A percentile compares a stretch with the other conserved stretches of the same genome.
These are phyloP conservation scores for Kalanchoe fedtschenkoi DNA, from an alignment of 164 flowering plant genomes.

Conservation along the genomic window DNA sequence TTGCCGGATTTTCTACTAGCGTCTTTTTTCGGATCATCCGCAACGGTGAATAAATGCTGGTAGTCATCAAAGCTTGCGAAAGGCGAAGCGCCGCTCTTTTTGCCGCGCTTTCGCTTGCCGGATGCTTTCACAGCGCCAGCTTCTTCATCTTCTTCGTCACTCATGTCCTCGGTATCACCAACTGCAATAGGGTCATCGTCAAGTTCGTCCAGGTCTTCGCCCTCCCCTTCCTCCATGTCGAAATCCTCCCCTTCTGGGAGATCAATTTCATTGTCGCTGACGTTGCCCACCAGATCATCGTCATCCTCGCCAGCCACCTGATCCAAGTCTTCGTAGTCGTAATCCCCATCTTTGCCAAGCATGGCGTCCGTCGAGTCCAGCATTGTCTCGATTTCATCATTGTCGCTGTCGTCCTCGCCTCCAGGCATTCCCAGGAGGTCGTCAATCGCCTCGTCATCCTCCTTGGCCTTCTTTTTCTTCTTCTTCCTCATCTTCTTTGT, in stretches of 20 bases:
- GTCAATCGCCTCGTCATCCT: constrained; percentile 58
- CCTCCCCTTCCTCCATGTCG: not conserved
- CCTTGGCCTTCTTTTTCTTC: constrained; percentile 34
- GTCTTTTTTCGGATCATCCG: constrained; percentile 13
- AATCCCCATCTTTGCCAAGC: constrained; percentile 44
- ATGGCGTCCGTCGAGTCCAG: constrained; percentile 34
- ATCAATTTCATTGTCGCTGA: constrained; percentile 52
- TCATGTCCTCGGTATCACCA: constrained; percentile 27
- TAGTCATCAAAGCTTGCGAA: constrained; percentile 39
- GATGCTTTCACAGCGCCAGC: not conserved
- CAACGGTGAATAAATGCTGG: constrained; percentile 46
- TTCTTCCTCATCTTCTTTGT: constrained; percentile 71
- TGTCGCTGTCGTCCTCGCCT: constrained; percentile 77
- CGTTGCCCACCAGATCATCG: constrained; percentile 63
- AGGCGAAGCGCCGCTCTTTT: constrained; percentile 13
- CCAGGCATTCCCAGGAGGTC: constrained; percentile 38
- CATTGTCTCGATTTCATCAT: constrained; percentile 74
- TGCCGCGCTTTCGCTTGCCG: constrained; percentile 7
- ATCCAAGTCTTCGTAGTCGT: constrained; percentile 78
- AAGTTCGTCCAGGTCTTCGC: constrained; percentile 14
- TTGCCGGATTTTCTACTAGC: constrained; percentile 8
- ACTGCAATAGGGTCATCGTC: constrained; percentile 11
- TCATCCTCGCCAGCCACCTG: constrained; percentile 61
- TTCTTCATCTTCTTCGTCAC: constrained; percentile 17
- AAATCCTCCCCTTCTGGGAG: constrained; percentile 26